Percentiles rank a stretch among this genome's conserved stretches.
phyloP scores from a whole-genome alignment of 495 filamentous ascomycete species.

The Xylaria nigripes region DNA sequence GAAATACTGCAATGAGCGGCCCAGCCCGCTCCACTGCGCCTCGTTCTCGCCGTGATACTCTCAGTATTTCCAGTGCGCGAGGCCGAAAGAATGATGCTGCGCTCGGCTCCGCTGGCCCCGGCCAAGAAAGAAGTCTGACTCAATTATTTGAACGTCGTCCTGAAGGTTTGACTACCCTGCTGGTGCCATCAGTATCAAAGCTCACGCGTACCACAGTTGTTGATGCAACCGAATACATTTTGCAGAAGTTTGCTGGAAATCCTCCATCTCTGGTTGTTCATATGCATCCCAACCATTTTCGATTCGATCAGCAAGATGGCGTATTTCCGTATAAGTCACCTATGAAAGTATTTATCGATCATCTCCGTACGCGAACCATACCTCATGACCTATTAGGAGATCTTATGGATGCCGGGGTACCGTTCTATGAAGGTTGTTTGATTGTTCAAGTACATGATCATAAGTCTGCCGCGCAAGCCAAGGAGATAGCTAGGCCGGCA shows the following conservation, averaged over 20 bases:
- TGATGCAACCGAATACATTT: slow-evolving; percentile 50
- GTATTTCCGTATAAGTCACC: slow-evolving; percentile 84
- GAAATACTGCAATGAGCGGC: slow-evolving; percentile 41
- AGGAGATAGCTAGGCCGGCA: slow-evolving; percentile 46
- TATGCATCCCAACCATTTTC: slow-evolving; percentile 75
- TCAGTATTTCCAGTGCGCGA: slow-evolving; percentile 29
- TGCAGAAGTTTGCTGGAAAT: slow-evolving; percentile 68
- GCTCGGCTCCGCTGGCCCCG: slow-evolving; percentile 37
- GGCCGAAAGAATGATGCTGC: slow-evolving; percentile 36
- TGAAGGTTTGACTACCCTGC: slow-evolving; percentile 31
- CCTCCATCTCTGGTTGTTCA: slow-evolving; percentile 81
- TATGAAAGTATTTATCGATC: slow-evolving; percentile 76
- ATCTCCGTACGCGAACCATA: slow-evolving; percentile 44
- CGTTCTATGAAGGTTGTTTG: slow-evolving; percentile 92
- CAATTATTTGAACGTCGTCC: slow-evolving; percentile 37
- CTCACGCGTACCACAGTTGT: not conserved
- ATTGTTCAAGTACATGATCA: slow-evolving; percentile 90
- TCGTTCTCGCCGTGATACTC: slow-evolving; percentile 43
- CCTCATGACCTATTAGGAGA: slow-evolving; percentile 49
- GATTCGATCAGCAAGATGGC: slow-evolving; percentile 91
- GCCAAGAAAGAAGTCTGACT: slow-evolving; percentile 29
- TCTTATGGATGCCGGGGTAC: slow-evolving; percentile 55
- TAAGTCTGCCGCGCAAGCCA: slow-evolving; percentile 53
- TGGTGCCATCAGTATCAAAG: not conserved
- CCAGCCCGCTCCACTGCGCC: slow-evolving; percentile 37